Evolutionary conservation across 805 yeast genomes (phyloP), one percentile per base, ranked within the genome.

Genomic region (Metschnikowia picachoensis): DNA sequence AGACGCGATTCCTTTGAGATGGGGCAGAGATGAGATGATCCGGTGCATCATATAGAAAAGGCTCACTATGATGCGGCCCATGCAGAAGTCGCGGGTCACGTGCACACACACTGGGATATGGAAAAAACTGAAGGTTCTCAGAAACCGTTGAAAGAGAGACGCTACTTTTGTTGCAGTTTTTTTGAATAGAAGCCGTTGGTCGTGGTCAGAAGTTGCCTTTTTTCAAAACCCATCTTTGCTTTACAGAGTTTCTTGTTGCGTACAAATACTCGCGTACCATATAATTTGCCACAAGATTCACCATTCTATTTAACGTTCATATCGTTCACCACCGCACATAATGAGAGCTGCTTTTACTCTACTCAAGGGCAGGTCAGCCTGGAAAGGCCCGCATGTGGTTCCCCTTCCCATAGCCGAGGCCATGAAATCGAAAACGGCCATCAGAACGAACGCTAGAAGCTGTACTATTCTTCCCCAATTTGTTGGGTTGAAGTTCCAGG

Each of bases 401-500:
- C 97, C 98, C 4, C 76, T 94, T 31, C 98, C 98, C n/a, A 77
- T 94, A 35, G 84, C 85, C 33, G 84, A 88, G 55, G 97, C 98
- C 30, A 70, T 83, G 49, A 80, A 81, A 53, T 83, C 83, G 44
- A 87, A 87, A 15, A 78, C 87, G 2, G 96, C 98, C 3, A 87
- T 94, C 50, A 78, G 97, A 70, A 94, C 99, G n/a, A 88, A 90
- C 58, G 97, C 97, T 36, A 80, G 99, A 64, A 73, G 92, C 31
- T 94, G 98, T 62, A 94, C 98, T 15, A 87, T 94, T 44, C 72
- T 94, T 41, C 99, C 99, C 16, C 95, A 89, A 63, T 92, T 94
- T 68, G 96, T 94, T 30, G 99, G 99, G 4, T 73, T 94, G 46
- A 85, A 83, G 58, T 94, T 94, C 66, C 96, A 94, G 67, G 87